Evolutionary conservation across 164 flowering plant genomes (phyloP), one percentile per base, ranked within the genome.

Genomic region (Vitis amurensis): DNA sequence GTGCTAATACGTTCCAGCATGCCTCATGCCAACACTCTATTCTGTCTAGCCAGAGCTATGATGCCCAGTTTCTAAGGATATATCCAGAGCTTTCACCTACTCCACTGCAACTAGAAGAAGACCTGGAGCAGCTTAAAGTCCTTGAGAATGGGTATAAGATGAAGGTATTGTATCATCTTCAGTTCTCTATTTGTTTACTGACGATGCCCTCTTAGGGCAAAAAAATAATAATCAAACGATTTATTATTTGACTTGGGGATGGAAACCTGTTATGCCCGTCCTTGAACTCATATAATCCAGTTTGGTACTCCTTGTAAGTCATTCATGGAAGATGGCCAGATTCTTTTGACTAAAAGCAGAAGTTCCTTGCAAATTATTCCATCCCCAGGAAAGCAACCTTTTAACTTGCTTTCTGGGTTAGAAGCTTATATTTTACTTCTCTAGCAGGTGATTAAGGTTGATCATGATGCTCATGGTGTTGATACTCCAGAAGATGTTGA

Each of bases 131-230:
- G 71, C 95, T 95, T 44, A 95, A 95, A 84, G 98, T 91, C 70
- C 93, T 95, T 71, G 99, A 95, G 77, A 90, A 95, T 86, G 99
- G 99, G 4, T 95, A 95, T 71, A 95, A 88, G 75, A 90, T 93
- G 97, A 93, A 93, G 98, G 99, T 92, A 79, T 8, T 11, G 0
- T 14, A 13, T 27, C 8, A 63, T 62, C 17, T 68, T 19, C 1
- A 23, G 3, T 14, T 9, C 44, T 37, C 7, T 3, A 37, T 37
- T 37, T 37, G 44, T 37, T 37, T 3, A 37, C 0, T 37, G 44
- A 37, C 2, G 27, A 23, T 23, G 27, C 27, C 27, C 27, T 23
- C 27, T 23, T 23, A 23, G 27, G 27, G 27, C 27, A 23, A 23
- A 23, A 23, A 23, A 23, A 23, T 23, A 37, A 37, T 37, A 6